Evolutionary conservation across 2,329 filamentous ascomycete species (phyloP).

Genomic region (Venturia oleaginea): DNA sequence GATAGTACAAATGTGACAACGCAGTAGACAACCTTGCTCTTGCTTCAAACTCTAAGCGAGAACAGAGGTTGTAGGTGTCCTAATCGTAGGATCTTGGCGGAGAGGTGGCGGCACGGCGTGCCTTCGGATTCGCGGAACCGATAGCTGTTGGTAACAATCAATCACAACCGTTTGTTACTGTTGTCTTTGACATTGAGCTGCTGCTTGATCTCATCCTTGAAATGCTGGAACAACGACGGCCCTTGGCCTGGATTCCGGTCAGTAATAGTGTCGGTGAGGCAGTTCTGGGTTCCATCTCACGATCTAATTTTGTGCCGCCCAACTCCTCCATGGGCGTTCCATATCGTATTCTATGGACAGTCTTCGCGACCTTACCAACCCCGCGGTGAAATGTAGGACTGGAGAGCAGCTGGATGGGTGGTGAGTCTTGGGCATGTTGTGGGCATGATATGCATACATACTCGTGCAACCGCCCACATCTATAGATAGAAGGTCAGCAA

Average conservation of each 20-base stretch:
- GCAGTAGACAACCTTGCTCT: neutral
- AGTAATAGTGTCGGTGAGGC: neutral
- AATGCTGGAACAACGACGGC: slow-evolving; percentile 39
- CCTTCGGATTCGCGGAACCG: neutral
- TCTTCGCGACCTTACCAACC: slow-evolving; percentile 42
- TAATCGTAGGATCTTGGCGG: neutral
- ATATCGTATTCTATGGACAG: slow-evolving; percentile 35
- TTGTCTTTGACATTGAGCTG: slow-evolving; percentile 21
- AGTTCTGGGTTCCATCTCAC: slow-evolving; percentile 17
- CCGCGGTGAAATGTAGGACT: slow-evolving; percentile 47
- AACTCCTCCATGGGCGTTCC: slow-evolving; percentile 42
- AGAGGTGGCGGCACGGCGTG: neutral
- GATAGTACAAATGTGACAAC: neutral
- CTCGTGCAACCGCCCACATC: slow-evolving; percentile 30
- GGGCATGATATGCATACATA: slow-evolving; percentile 18
- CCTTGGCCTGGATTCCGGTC: slow-evolving; percentile 18
- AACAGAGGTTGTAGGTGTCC: neutral
- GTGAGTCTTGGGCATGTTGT: neutral
- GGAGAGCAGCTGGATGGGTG: slow-evolving; percentile 30
- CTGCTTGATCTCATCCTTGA: slow-evolving; percentile 43
- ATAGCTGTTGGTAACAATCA: neutral
- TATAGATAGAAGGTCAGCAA: slow-evolving; percentile 17
- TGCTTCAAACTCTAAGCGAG: neutral
- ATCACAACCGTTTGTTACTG: neutral
- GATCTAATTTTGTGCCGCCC: slow-evolving; percentile 39